Percentiles rank a stretch among this genome's conserved stretches.
Conservation (phyloP, 108 stramenopile genomes). For the Seminavis robusta region DNA sequence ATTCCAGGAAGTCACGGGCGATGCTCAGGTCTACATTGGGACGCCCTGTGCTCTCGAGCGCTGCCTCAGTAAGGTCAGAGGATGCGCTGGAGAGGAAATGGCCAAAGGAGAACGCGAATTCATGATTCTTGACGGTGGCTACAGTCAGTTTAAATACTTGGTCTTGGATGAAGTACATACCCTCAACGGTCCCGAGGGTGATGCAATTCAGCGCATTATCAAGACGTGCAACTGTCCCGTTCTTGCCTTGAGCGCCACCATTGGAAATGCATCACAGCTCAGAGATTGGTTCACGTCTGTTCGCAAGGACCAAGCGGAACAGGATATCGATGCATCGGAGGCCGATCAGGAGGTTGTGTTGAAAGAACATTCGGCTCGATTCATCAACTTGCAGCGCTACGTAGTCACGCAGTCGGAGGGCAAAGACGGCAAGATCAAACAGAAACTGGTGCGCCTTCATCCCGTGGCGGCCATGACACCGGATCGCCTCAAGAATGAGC, state of each 20-base stretch:
- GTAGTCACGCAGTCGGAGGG: constrained; percentile 81
- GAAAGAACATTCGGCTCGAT: constrained; percentile 88
- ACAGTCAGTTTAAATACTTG: constrained; percentile 94
- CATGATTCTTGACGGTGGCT: constrained; percentile 95
- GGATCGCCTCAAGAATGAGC: constrained; percentile 71
- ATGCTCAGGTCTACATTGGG: constrained; percentile 95
- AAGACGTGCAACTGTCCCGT: constrained; percentile 92
- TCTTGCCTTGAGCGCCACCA: constrained; percentile 97
- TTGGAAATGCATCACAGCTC: constrained; percentile 95
- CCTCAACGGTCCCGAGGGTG: constrained; percentile 97
- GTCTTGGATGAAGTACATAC: constrained; percentile 99
- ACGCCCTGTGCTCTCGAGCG: constrained; percentile 95
- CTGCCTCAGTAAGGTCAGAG: constrained; percentile 92
- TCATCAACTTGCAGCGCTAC: constrained; percentile 98
- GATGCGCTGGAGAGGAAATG: constrained; percentile 93
- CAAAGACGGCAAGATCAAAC: constrained; percentile 74
- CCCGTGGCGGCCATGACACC: constrained; percentile 95
- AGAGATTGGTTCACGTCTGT: constrained; percentile 92
- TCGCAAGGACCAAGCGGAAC: constrained; percentile 79
- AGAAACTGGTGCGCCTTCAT: constrained; percentile 89
- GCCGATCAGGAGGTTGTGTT: constrained; percentile 72
- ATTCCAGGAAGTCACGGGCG: constrained; percentile 86
- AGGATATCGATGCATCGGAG: constrained; percentile 61
- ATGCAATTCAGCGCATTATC: constrained; percentile 96
- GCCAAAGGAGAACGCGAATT: constrained; percentile 90